Evolutionary conservation across 139 green algal genomes (phyloP).

Genomic region (Asterochloris sp.): DNA sequence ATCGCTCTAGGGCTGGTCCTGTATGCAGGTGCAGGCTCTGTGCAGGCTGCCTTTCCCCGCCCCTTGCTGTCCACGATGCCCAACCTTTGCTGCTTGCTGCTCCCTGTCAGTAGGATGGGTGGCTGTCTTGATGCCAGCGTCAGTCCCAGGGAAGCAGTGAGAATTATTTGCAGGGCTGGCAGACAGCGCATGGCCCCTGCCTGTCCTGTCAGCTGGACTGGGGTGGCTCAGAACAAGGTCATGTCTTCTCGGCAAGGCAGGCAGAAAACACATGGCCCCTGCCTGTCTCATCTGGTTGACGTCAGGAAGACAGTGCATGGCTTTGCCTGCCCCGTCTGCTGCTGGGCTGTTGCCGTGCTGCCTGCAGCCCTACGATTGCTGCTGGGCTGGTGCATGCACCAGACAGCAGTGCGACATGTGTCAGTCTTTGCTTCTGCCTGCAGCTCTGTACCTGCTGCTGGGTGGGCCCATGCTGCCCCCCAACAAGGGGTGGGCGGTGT

Average conservation of each 20-base stretch:
- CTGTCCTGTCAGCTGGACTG: too few species aligned
- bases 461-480: slow-evolving; percentile 17
- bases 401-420: not conserved
- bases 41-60: too few species aligned
- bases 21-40: not conserved
- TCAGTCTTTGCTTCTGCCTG: not conserved
- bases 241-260: not conserved
- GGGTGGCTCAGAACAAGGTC: too few species aligned
- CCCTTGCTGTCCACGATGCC: too few species aligned
- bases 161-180: not conserved
- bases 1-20: slow-evolving; percentile 5
- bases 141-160: not conserved
- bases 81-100: not conserved
- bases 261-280: not conserved
- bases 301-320: too few species aligned
- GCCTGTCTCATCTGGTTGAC: too few species aligned
- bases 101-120: not conserved
- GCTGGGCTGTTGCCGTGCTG: not conserved
- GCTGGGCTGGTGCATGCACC: not conserved
- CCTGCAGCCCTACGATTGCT: not conserved
- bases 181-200: not conserved
- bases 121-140: not conserved
- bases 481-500: slow-evolving; percentile 14
- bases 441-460: slow-evolving; percentile 22
- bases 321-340: not conserved